Evolutionary conservation across 2,329 filamentous ascomycete genomes (phyloP).

Genomic region (Boeremia exigua): DNA sequence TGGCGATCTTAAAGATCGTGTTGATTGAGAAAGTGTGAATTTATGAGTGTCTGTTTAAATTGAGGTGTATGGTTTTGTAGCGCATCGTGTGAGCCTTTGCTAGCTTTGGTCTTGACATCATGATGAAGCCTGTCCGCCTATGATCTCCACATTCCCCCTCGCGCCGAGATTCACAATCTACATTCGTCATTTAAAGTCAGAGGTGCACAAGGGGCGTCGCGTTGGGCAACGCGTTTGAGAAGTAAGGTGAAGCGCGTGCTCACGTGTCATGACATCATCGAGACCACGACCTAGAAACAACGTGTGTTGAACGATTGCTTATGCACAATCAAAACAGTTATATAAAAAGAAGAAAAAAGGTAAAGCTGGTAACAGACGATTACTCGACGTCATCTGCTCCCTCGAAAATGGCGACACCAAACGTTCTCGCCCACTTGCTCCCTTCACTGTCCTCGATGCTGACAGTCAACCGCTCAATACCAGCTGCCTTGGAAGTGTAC

Average conservation of each 20-base stretch:
- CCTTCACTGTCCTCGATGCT: constrained; percentile 16
- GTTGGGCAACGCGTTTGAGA: neutral
- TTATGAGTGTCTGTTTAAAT: no score
- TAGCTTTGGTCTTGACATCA: constrained; percentile 18
- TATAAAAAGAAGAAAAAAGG: neutral
- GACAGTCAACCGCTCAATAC: constrained; percentile 17
- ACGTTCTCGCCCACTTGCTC: constrained; percentile 15
- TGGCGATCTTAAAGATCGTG: neutral
- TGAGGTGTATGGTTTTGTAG: constrained; percentile 6
- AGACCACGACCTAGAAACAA: no score
- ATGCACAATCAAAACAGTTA: neutral
- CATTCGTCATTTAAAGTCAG: neutral
- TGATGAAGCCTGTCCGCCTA: constrained; percentile 15
- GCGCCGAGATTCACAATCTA: neutral
- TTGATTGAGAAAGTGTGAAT: no score
- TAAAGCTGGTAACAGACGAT: neutral
- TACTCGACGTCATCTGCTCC: constrained; percentile 8
- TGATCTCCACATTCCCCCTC: constrained; percentile 2
- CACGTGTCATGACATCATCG: constrained; percentile 17
- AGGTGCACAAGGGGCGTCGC: neutral
- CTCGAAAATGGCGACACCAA: constrained; percentile 23
- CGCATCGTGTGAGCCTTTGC: neutral
- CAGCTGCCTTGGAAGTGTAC: constrained; percentile 14
- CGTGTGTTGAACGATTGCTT: no score
- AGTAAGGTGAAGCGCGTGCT: neutral